Percentiles rank a stretch among this genome's conserved stretches.
phyloP scores from a whole-genome alignment of 495 filamentous ascomycete species.

The Xylaria palmicola region DNA sequence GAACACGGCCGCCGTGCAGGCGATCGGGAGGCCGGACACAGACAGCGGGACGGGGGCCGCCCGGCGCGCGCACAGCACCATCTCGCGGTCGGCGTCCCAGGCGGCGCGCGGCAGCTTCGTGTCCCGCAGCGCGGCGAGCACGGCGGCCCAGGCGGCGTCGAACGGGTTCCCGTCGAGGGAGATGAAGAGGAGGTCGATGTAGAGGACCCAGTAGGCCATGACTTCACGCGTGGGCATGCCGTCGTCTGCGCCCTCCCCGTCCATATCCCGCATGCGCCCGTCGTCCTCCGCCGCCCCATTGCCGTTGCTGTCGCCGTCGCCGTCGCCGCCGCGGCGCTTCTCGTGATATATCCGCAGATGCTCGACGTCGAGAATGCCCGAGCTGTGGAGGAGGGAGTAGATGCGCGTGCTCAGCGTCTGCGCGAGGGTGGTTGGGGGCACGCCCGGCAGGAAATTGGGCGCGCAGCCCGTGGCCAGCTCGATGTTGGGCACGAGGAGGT shows the following conservation, averaged over 20 bases:
- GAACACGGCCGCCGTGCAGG: slow-evolving; percentile 74
- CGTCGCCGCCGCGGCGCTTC: slow-evolving; percentile 39
- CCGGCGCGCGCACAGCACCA: slow-evolving; percentile 68
- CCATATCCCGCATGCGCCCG: slow-evolving; percentile 32
- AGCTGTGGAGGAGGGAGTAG: slow-evolving; percentile 68
- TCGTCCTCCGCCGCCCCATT: slow-evolving; percentile 39
- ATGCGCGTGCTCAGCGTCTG: slow-evolving; percentile 81
- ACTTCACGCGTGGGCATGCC: slow-evolving; percentile 45
- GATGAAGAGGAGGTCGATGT: slow-evolving; percentile 88
- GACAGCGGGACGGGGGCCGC: slow-evolving; percentile 47
- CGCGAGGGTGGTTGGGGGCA: slow-evolving; percentile 73
- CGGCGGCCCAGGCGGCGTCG: slow-evolving; percentile 82
- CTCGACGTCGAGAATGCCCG: slow-evolving; percentile 57
- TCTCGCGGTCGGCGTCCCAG: slow-evolving; percentile 83
- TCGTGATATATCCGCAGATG: slow-evolving; percentile 71
- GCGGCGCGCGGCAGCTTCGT: slow-evolving; percentile 76
- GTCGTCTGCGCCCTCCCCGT: slow-evolving; percentile 32
- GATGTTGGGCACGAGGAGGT: slow-evolving; percentile 87
- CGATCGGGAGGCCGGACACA: slow-evolving; percentile 65
- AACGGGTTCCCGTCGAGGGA: slow-evolving; percentile 89
- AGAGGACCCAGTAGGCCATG: slow-evolving; percentile 90
- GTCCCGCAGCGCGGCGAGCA: slow-evolving; percentile 77
- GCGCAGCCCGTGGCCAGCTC: slow-evolving; percentile 88
- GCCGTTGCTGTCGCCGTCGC: too few relatives aligned
- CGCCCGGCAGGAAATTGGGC: slow-evolving; percentile 78